phyloP scores from a whole-genome alignment of 2,329 filamentous ascomycete species.

The Diaporthe longicolla region DNA sequence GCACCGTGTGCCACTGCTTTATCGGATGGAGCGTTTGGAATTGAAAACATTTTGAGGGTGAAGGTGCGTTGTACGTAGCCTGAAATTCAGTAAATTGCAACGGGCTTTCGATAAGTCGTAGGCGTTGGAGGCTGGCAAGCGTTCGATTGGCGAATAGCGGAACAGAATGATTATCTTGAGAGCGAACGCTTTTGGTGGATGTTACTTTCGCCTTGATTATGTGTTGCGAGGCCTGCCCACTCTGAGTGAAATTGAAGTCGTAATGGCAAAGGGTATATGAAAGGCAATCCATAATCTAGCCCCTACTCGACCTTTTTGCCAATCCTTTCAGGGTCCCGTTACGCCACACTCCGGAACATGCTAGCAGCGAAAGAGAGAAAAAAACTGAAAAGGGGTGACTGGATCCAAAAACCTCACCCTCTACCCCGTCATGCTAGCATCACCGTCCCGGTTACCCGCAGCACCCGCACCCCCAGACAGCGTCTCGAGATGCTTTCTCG shows the following conservation, averaged over 20 bases:
- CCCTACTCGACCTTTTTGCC: neutral
- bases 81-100: neutral
- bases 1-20: neutral
- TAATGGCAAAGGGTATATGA: constrained; percentile 37
- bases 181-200: neutral
- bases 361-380: neutral
- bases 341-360: constrained; percentile 35
- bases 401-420: neutral
- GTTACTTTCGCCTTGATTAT: neutral
- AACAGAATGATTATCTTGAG: neutral
- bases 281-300: constrained; percentile 17
- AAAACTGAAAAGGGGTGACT: neutral
- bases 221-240: neutral
- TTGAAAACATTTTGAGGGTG: neutral
- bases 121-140: neutral
- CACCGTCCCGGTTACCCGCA: constrained; percentile 23
- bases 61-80: neutral
- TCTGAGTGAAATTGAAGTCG: constrained; percentile 9
- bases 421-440: constrained; percentile 53
- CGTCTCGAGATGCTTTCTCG: constrained; percentile 67
- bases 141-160: neutral
- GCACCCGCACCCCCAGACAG: constrained; percentile 44
- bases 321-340: neutral
- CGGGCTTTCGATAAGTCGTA: neutral
- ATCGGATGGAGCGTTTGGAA: neutral